Percentiles rank a stretch among this genome's conserved stretches.
phyloP scores from a whole-genome alignment of 345 rosid genomes.

The Leavenworthia alabamica region DNA sequence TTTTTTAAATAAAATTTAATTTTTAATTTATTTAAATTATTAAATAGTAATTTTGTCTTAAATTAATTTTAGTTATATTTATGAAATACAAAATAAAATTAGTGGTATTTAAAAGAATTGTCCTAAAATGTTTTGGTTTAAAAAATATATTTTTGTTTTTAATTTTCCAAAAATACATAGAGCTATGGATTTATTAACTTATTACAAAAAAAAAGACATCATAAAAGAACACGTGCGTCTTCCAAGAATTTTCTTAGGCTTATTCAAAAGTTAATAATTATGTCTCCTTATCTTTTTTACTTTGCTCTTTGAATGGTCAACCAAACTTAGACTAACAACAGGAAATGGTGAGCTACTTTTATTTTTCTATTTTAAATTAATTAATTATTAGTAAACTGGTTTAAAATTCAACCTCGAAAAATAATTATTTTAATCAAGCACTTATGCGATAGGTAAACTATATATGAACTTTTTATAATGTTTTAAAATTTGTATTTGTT shows the following conservation, averaged over 20 bases:
- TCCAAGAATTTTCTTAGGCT: background rate
- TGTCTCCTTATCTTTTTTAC: background rate
- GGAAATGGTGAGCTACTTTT: conserved; percentile 20
- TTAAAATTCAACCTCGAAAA: conserved; percentile 9
- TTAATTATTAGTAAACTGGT: background rate
- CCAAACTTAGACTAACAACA: conserved; percentile 25
- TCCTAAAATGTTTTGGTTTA: too few relatives aligned
- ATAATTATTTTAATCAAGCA: background rate
- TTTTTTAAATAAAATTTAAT: too few relatives aligned
- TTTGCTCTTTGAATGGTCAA: conserved; percentile 24
- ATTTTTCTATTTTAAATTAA: background rate
- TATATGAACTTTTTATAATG: too few relatives aligned
- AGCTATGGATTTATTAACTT: too few relatives aligned
- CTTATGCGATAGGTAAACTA: too few relatives aligned
- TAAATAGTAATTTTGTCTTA: too few relatives aligned
- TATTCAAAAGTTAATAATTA: conserved; percentile 7
- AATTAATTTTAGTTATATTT: too few relatives aligned
- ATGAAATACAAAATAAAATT: too few relatives aligned
- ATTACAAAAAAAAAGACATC: background rate
- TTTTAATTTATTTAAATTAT: too few relatives aligned
- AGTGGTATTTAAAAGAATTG: too few relatives aligned
- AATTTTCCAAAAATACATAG: too few relatives aligned
- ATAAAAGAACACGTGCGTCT: conserved; percentile 9
- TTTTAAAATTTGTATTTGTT: background rate
- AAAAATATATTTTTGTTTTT: too few relatives aligned